Percentiles rank a stretch among this genome's conserved stretches.
Evolutionary conservation across 176 grass and related monocot genomes (phyloP).

Genomic region (Triticum urartu): DNA sequence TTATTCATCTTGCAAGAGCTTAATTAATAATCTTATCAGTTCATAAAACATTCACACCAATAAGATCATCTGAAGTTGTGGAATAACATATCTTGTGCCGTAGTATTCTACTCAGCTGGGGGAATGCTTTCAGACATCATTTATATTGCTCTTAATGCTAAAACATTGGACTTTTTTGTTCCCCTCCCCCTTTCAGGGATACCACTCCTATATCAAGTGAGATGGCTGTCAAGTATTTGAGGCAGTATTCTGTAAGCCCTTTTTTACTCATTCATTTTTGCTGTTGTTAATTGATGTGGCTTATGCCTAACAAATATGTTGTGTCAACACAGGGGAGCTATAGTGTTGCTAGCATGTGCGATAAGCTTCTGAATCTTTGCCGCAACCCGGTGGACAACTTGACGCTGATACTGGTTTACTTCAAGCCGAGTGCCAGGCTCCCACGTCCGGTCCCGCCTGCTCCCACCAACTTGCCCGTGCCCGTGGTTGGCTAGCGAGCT

Average conservation of each 20-base stretch:
- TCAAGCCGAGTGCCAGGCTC: not conserved
- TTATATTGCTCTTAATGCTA: not conserved
- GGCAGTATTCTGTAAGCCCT: not conserved
- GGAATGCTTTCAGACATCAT: not conserved
- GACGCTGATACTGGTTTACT: slow-evolving; percentile 27
- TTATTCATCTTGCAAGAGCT: not conserved
- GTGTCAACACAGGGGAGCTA: slow-evolving; percentile 5
- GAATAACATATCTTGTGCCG: not conserved
- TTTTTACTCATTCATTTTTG: not conserved
- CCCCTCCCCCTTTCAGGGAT: too few relatives aligned
- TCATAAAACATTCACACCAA: slow-evolving; percentile 4
- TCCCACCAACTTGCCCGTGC: not conserved
- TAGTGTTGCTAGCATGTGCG: not conserved
- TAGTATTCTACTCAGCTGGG: not conserved
- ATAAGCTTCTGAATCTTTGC: not conserved
- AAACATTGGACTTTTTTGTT: too few relatives aligned
- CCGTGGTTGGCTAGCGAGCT: not conserved
- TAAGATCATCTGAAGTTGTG: not conserved
- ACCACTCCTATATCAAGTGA: too few relatives aligned
- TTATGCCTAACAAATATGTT: not conserved
- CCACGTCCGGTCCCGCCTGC: not conserved
- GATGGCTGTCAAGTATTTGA: not conserved
- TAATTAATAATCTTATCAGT: not conserved
- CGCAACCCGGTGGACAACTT: not conserved
- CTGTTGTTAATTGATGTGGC: not conserved